Base-by-base conservation (phyloP, 2,329 filamentous ascomycete species). In the Arthrobotrys conoides region DNA sequence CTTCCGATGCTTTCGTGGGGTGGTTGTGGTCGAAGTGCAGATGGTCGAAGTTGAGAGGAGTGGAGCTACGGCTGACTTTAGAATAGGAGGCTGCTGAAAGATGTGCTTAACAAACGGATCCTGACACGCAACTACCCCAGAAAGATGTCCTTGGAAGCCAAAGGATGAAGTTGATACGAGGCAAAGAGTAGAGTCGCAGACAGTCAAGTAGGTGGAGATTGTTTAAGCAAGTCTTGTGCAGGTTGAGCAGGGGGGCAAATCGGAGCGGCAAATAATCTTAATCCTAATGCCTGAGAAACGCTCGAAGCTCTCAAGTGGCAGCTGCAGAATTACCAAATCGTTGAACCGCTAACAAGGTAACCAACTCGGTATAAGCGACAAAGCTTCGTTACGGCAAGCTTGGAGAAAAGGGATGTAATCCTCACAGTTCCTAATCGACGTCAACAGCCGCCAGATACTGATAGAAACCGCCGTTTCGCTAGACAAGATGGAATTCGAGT, bases 191-290 rank as follows among this genome's bases (percentile, higher is more conserved):
- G 46, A 41, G 63, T 68, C 53, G 63, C 51, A 5, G 51, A 51
- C 36, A 24, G 22, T 48, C 27, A 63, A 38, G 67, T 33, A 24
- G 44, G 38, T 55, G 61, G 61, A 77, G 59, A 55, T 67, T 71
- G 61, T 67, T 67, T 49, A 63, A 65, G 66, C 33, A 67, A 66
- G 66, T 76, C 48, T 71, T 68, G 67, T 44, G 55, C 69, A 64
- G 38, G 53, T 53, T 44, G 48, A 78, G 16, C 75, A 71, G 75
- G 75, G 75, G 73, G 72, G 49, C 41, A 65, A 67, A 66, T 66
- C 51, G 66, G 53, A 71, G 53, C 53, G 49, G 53, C 41, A 71
- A 59, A 49, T 68, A 78, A 65, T 78, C 61, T 57, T 72, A 75
- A 68, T 71, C 66, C 75, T 64, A 68, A 78, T 44, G 51, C 63